Base-by-base conservation (phyloP, 768 basidiomycete species). In the Pleurotus djamor region DNA sequence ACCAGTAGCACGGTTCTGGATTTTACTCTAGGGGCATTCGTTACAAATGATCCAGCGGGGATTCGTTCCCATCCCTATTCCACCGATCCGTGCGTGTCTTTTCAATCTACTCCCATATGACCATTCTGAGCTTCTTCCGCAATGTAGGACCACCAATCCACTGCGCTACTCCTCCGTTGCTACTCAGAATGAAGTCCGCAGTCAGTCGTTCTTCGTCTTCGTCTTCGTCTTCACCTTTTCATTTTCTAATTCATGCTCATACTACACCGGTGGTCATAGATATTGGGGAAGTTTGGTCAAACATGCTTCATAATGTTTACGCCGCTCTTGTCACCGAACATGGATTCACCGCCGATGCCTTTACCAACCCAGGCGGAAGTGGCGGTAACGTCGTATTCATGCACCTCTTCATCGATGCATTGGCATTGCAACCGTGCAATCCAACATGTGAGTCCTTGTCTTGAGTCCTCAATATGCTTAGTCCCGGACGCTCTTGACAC, bases 21-120 rank as follows among this genome's bases (percentile, higher is more conserved):
- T 63, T 79, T 68, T 36, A 72, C 71, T n/a, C 36, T 79, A 67
- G 87, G 83, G 12, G 72, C 74, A 51, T 87, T 83, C 68, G 85
- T 87, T 32, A 77, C 72, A 62, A 77, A 83, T 67, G 69, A 74
- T 60, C 59, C 76, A 3, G 66, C 67, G 5, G 87, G 87, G 45
- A 82, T 87, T 65, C 78, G 86, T 17, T 69, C 74, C 48, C 79
- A 80, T 68, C 83, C 81, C 9, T 88, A 88, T 72, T 85, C 84
- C 3, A 83, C 81, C 59, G 70, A 72, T 60, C 65, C 77, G 78
- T 69, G 67, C 69, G 70, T 3, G 2, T 28, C 21, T 28, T 74
- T 14, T 5, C n/a, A 4, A 21, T 41, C 48, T 32, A 14, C 44
- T 10, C 14, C 14, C 13, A 16, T 35, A 3, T 28, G 21, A 28